Base-by-base conservation (phyloP, 192 early-diverging fungal genomes). In the Haplosporangium gracile region DNA sequence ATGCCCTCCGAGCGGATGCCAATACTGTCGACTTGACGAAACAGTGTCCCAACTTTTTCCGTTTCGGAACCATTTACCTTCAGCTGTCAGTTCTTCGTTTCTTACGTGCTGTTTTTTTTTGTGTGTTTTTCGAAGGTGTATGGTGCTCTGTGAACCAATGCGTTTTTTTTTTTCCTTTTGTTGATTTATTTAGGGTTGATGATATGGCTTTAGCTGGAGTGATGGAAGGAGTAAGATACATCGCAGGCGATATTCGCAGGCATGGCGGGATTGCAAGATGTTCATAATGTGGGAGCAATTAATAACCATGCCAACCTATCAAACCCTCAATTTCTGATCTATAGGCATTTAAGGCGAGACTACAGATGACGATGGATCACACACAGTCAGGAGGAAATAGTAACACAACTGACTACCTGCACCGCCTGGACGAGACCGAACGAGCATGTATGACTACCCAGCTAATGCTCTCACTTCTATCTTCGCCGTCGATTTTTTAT, bases 401-500 rank as follows among this genome's bases (percentile, higher is more conserved):
- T 1, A 81, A 81, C 24, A 76, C 82, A 34, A 79, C 90, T 2
- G 89, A 91, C 43, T 90, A 89, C 55, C 43, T 88, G 24, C 81
- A 88, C 26, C 83, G 74, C 18, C 72, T 91, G 39, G 91, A 91
- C 63, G 91, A 91, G n/a, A 91, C 91, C 5, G 91, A 91, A 60
- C 81, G 86, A 79, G 88, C 90, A 75, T 49, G 90, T 89, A 89
- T 49, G 53, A 20, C 24, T 8, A 40, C 5, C 40, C 8, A 22
- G 43, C 40, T 2, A 15, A 16, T 80, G 34, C 40, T 60, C 32
- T 36, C 34, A 5, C 18, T 29, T 11, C 34, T 2, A 2, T 4
- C 15, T 20, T 53, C 7, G 43, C 40, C 18, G 8, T 47, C 2
- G 36, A 39, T 11, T 13, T 65, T 65, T 32, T 65, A 4, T 24